These are phyloP conservation scores for Anisodus acutangulus DNA, from an alignment of 257 asterid species.

Conservation along the genomic window DNA sequence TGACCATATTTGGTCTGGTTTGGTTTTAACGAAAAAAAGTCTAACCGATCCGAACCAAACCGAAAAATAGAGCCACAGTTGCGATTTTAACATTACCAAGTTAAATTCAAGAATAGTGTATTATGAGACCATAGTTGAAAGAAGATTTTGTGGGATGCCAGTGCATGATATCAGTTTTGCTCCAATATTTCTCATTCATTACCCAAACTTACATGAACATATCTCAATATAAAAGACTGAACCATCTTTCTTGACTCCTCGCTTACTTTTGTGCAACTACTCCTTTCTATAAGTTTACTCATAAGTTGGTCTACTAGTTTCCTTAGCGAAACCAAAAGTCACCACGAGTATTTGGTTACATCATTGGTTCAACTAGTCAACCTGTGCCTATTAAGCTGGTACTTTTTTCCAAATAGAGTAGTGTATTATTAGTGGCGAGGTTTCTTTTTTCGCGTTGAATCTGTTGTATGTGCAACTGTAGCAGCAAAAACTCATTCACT, in stretches of 20 bases:
- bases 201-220: not conserved
- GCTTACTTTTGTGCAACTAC: not conserved
- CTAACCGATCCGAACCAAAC: no score
- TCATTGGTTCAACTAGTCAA: conserved; percentile 19
- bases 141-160: not conserved
- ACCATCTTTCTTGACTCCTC: not conserved
- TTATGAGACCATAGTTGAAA: not conserved
- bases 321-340: not conserved
- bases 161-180: not conserved
- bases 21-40: no score
- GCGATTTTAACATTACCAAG: not conserved
- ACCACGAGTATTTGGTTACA: not conserved
- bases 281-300: not conserved
- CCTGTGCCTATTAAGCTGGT: not conserved
- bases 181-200: conserved; percentile 3
- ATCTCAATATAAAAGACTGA: not conserved
- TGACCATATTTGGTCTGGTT: no score
- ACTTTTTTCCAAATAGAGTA: not conserved
- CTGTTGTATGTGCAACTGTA: not conserved
- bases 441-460: not conserved
- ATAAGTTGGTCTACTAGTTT: not conserved
- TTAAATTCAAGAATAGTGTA: not conserved
- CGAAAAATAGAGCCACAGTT: not conserved
- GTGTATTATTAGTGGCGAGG: not conserved
- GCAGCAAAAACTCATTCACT: no score